A percentile compares a stretch with the other conserved stretches of the same genome.
phyloP scores from a whole-genome alignment of 805 yeast genomes.

The Hanseniaspora taiwanica region DNA sequence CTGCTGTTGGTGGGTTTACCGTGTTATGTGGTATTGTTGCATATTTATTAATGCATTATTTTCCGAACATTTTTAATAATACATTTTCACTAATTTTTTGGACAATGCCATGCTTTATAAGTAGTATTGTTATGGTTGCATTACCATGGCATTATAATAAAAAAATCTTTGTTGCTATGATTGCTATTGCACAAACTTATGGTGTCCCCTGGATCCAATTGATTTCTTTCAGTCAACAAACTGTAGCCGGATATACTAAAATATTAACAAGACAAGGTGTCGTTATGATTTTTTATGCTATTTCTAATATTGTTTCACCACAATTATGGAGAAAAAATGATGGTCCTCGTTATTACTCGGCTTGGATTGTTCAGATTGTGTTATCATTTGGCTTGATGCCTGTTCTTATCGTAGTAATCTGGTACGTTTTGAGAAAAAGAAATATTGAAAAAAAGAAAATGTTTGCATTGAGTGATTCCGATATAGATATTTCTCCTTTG shows the following conservation, averaged over 20 bases:
- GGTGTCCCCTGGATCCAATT: constrained; percentile 30
- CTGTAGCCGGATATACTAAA: constrained; percentile 39
- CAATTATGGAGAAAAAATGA: constrained; percentile 39
- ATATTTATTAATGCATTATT: constrained; percentile 13
- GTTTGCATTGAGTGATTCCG: no score
- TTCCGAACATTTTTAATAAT: neutral
- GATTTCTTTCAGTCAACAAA: constrained; percentile 24
- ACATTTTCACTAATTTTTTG: constrained; percentile 18
- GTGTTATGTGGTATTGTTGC: constrained; percentile 22
- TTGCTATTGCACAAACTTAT: constrained; percentile 36
- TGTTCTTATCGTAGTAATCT: constrained; percentile 27
- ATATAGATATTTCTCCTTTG: no score
- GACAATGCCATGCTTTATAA: constrained; percentile 32
- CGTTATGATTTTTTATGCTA: constrained; percentile 27
- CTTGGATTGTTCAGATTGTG: constrained; percentile 46
- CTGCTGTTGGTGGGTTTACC: constrained; percentile 33
- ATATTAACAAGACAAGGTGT: constrained; percentile 33
- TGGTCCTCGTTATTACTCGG: constrained; percentile 32
- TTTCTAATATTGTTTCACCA: constrained; percentile 41
- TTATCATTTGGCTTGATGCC: constrained; percentile 38
- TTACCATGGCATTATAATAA: constrained; percentile 33
- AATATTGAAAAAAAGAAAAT: constrained; percentile 34
- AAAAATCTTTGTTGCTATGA: constrained; percentile 32
- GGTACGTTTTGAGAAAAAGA: constrained; percentile 32
- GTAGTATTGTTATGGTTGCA: constrained; percentile 32